Percentiles rank a stretch among this genome's conserved stretches.
Conservation (phyloP, 441 rosid genomes). For the Gossypium davidsonii region DNA sequence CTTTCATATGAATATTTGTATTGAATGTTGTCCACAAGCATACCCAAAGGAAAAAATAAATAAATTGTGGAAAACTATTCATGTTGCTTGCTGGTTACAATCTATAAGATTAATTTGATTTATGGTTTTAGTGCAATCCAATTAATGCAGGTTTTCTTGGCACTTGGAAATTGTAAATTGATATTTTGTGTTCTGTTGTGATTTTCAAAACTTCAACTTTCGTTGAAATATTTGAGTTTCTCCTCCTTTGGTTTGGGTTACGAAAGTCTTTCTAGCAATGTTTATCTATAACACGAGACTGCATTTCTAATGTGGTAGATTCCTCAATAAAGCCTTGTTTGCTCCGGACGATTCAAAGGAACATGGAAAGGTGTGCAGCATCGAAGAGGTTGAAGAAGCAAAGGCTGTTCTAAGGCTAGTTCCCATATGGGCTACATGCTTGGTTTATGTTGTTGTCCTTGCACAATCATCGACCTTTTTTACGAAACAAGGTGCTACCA, state of each 20-base stretch:
- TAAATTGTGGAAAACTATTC: background rate
- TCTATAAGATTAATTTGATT: background rate
- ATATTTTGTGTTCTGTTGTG: background rate
- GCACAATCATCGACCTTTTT: slow-evolving; percentile 51
- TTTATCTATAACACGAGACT: background rate
- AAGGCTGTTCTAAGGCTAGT: slow-evolving; percentile 44
- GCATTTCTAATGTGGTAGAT: slow-evolving; percentile 22
- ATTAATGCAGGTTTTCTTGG: background rate
- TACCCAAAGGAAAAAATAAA: background rate
- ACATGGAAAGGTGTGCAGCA: slow-evolving; percentile 20
- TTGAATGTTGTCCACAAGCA: background rate
- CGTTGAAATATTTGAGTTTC: background rate
- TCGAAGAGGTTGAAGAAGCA: slow-evolving; percentile 47
- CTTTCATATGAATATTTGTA: background rate
- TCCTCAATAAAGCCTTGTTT: slow-evolving; percentile 54
- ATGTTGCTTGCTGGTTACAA: background rate
- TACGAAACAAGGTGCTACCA: slow-evolving; percentile 57
- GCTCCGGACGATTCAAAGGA: slow-evolving; percentile 30
- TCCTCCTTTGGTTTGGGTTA: background rate
- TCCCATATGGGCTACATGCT: slow-evolving; percentile 51
- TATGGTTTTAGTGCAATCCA: background rate
- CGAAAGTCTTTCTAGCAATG: background rate
- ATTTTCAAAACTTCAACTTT: background rate
- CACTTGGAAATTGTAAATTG: background rate
- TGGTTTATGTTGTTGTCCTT: slow-evolving; percentile 35